Evolutionary conservation across 2,329 filamentous ascomycete genomes (phyloP), one percentile per base, ranked within the genome.

Genomic region (Verticillium dahliae): DNA sequence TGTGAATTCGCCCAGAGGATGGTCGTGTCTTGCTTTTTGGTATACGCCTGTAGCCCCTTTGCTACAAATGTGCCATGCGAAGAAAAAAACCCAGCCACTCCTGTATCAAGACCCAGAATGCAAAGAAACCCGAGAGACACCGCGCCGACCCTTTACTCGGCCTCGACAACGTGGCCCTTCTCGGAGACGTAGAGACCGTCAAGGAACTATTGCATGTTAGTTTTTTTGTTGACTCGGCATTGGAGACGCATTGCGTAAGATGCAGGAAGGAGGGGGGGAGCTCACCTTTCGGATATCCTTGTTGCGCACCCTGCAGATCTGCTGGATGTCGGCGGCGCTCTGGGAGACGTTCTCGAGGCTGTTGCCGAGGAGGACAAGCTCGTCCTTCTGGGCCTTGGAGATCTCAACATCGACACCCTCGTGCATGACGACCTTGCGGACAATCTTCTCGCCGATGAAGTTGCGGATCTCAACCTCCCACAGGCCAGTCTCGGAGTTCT

Each of bases 161-260:
- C 88, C 76, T 92, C 90, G 71, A 86, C 84, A 75, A 99, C 89
- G 89, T 98, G 97, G 81, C 90, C 90, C 85, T 92, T 90, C 90
- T 99, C 95, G 78, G 93, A 97, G 76, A 99, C 95, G 86, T 99
- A 99, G 81, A 99, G 87, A 89, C 95, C 95, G 85, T 99, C 96
- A 87, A 99, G 89, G 90, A 99, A 99, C 91, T 96, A 74, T 66
- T 60, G 58, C 15, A 35, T 14, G 67, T 74, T 66, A 73, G 69
- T 45, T 61, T 22, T 22, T 22, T 37, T 15, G 5, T 9, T 52
- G 11, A 13, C 18, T 33, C 18, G n/a, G 2, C 18, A 54, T 3
- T 31, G 27, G 27, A 27, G 6, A 11, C 3, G 56, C 55, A 7
- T 10, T 18, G 45, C 18, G 38, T 6, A 2, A 13, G 34, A 15